A percentile compares a stretch with the other conserved stretches of the same genome.
phyloP scores from a whole-genome alignment of 1,284 basidiomycete species.

The Bondarzewia mesenterica region DNA sequence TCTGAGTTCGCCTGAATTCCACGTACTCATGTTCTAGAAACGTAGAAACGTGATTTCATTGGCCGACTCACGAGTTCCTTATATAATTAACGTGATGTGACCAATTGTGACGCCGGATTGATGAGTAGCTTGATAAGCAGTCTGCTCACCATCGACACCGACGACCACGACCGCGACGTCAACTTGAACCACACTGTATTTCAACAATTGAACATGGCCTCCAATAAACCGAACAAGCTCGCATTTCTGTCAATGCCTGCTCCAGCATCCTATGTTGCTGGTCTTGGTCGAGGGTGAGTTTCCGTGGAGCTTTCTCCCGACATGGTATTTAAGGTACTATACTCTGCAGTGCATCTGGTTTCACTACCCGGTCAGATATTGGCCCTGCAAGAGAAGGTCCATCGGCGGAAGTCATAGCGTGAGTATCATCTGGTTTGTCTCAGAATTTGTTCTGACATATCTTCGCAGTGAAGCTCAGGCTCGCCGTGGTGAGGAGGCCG shows the following conservation, averaged over 20 bases:
- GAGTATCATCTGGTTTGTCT: slow-evolving; percentile 23
- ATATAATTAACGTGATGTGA: too few relatives aligned
- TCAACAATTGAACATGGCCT: slow-evolving; percentile 28
- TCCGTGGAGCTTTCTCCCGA: slow-evolving; percentile 1
- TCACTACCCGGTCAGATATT: slow-evolving; percentile 98
- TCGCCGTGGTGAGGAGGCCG: slow-evolving; percentile 77
- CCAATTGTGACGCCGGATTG: too few relatives aligned
- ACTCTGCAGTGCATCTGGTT: slow-evolving; percentile 78
- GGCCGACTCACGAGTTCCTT: too few relatives aligned
- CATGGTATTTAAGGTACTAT: slow-evolving; percentile 8
- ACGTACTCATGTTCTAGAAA: too few relatives aligned
- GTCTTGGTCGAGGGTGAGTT: slow-evolving; percentile 87
- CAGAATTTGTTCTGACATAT: slow-evolving; percentile 1
- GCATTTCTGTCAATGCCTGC: slow-evolving; percentile 83
- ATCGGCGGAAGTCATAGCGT: slow-evolving; percentile 83
- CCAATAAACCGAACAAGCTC: slow-evolving; percentile 64
- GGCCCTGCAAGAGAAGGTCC: slow-evolving; percentile 95
- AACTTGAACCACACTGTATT: not conserved
- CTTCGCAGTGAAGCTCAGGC: slow-evolving; percentile 68
- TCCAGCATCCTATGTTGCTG: slow-evolving; percentile 91
- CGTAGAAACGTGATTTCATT: too few relatives aligned
- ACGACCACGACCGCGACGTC: not conserved
- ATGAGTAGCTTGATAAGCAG: too few relatives aligned
- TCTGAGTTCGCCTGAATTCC: too few relatives aligned
- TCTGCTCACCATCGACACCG: not conserved